Evolutionary conservation across 225 moss, liverwort and hornwort genomes (phyloP).

Genomic region (Pseudisothecium myosuroides): DNA sequence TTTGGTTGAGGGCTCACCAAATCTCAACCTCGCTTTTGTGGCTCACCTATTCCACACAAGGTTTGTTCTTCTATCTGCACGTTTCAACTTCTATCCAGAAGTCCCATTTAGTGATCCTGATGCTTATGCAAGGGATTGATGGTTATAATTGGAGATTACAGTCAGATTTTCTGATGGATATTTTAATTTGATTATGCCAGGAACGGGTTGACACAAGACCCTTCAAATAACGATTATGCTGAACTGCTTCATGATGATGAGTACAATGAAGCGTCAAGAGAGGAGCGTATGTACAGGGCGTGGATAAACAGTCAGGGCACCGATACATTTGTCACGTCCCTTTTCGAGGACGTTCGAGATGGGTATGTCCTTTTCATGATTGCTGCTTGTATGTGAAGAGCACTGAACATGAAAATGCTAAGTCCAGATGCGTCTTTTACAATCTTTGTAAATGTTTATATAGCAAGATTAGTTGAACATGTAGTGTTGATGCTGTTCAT

Average conservation of each 20-base stretch:
- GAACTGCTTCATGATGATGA: constrained; percentile 85
- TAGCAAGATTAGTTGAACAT: background rate
- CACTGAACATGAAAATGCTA: background rate
- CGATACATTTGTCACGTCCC: constrained; percentile 73
- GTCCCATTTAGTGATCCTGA: background rate
- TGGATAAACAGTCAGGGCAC: constrained; percentile 96
- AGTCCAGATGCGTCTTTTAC: background rate
- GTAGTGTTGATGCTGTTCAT: background rate
- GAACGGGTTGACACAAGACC: constrained; percentile 75
- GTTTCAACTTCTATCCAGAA: background rate
- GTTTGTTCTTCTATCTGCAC: constrained; percentile 9
- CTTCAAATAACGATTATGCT: constrained; percentile 59
- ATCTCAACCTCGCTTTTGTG: constrained; percentile 96
- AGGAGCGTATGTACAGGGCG: constrained; percentile 86
- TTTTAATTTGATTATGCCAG: constrained; percentile 15
- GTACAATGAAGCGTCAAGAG: constrained; percentile 72
- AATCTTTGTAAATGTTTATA: background rate
- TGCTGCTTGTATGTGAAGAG: background rate
- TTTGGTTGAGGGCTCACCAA: constrained; percentile 80
- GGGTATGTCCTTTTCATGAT: constrained; percentile 42
- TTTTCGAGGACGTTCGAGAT: constrained; percentile 90
- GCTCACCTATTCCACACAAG: constrained; percentile 87
- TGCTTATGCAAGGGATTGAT: background rate
- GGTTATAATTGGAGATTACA: background rate
- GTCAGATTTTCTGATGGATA: background rate